Evolutionary conservation across 306 rosid species (phyloP), one percentile per base, ranked within the genome.

Genomic region (Acmispon strigosus): DNA sequence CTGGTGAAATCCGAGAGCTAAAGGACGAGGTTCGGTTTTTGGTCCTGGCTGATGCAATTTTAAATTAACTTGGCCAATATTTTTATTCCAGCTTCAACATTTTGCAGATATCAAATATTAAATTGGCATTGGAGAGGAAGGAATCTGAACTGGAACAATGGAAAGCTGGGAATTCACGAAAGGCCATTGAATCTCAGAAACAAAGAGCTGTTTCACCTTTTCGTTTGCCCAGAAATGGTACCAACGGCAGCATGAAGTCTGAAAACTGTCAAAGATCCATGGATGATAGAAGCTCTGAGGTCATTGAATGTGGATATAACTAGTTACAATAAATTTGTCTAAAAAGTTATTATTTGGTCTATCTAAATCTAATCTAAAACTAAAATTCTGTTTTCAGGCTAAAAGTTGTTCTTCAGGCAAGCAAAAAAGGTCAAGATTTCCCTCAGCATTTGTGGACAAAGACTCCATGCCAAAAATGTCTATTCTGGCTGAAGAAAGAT

Each of bases 361-460:
- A n/a, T 41, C 37, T 24, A 39, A 52, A 27, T 70, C 16, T 15
- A 7, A n/a, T 41, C 37, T 24, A 39, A 52, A 27, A 74, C 16
- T 15, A 7, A 48, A 66, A 47, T 59, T 48, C 12, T 60, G 36
- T 66, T 76, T 62, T 70, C 89, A 93, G 98, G 88, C 92, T 48
- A 86, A 87, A 87, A 94, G 88, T 58, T 87, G 91, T 78, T 94
- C 98, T 63, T 90, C 96, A 0, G 96, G 96, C 45, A 90, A 94
- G 87, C 97, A 86, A 24, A 84, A 93, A 69, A 86, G 98, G 80
- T 66, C 90, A 9, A 87, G 96, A 75, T 86, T 87, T 83, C 97
- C 88, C 60, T 81, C 90, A 39, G 81, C 76, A 17, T 78, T 83
- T 20, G 55, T 68, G 2, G 98, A 93, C 68, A 90, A 84, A 77